Base-by-base conservation (phyloP, 75 land plant genomes). In the Sequoiadendron giganteum region DNA sequence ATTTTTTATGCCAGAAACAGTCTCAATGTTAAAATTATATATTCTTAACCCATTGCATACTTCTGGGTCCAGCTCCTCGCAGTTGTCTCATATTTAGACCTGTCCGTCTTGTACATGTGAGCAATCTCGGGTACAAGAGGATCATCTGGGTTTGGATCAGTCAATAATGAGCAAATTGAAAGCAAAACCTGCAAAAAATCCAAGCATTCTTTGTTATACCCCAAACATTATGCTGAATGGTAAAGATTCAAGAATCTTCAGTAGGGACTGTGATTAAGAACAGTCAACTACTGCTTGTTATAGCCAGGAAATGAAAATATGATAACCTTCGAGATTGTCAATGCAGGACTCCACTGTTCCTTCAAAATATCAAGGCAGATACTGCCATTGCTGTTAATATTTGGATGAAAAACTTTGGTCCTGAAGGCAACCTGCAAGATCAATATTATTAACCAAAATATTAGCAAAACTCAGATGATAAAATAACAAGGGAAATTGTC, bases 281-380 rank as follows among this genome's bases (percentile, higher is more conserved):
- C 32, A 25, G 30, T 65, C 25, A 21, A 10, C 28, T 25, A 72
- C 34, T 72, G 76, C 36, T 8, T 72, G 13, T 72, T 30, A 72
- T 1, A 72, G 34, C 55, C 55, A 28, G 2, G 3, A 72, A 72
- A 72, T 30, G n/a, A 30, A 72, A 72, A 30, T 1, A 72, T 30
- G 10, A 72, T 28, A 72, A 72, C 93, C 88, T 92, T 92, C 5
- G 93, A 92, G 42, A 92, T 91, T 45, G 93, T 92, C 85, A 92
- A 84, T 34, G 93, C 93, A 72, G 93, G 93, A 85, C 93, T 92
- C 93, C 93, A 92, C 80, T 92, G 92, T 56, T 92, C 93, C 93
- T 92, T 92, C 83, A 92, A 80, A 72, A 92, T 92, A 72, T 92
- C 93, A 87, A 92, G 87, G 72, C 93, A 92, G 56, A 92, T 92